Evolutionary conservation across 768 basidiomycete genomes (phyloP).

Genomic region (Xerocomellus dryophilus): DNA sequence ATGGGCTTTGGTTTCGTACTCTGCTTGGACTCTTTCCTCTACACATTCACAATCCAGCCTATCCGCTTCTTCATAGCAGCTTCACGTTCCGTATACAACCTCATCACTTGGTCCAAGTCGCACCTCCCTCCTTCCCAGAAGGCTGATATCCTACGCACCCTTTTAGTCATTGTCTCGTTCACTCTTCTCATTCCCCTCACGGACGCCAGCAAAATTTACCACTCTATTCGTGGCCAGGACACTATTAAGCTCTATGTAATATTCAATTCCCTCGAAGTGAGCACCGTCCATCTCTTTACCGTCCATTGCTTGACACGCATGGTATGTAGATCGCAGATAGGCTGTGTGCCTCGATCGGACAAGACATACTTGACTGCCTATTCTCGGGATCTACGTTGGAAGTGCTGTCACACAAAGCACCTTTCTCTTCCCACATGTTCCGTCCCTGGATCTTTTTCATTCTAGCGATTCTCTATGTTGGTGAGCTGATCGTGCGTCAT

Average conservation of each 20-base stretch:
- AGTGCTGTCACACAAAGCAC: constrained; percentile 59
- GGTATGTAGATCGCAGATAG: constrained; percentile 84
- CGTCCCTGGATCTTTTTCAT: constrained; percentile 82
- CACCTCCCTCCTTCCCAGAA: constrained; percentile 85
- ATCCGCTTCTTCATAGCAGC: constrained; percentile 76
- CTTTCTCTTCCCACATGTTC: constrained; percentile 62
- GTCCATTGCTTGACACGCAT: neutral
- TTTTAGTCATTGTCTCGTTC: constrained; percentile 73
- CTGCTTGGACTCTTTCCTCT: constrained; percentile 95
- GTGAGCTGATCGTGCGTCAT: constrained; percentile 41
- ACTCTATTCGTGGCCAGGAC: constrained; percentile 95
- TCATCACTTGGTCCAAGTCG: constrained; percentile 47
- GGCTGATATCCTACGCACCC: constrained; percentile 81
- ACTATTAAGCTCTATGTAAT: constrained; percentile 99
- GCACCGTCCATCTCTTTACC: constrained; percentile 22
- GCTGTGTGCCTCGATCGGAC: constrained; percentile 92
- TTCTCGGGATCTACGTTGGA: constrained; percentile 91
- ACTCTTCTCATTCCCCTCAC: constrained; percentile 76
- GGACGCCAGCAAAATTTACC: constrained; percentile 97
- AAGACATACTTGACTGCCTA: constrained; percentile 94
- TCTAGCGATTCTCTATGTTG: constrained; percentile 77
- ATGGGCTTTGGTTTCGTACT: constrained; percentile 89
- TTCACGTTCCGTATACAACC: constrained; percentile 50
- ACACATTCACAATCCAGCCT: constrained; percentile 96
- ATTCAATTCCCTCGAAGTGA: constrained; percentile 95